These are phyloP conservation scores for Zalerion maritima DNA, from an alignment of 495 filamentous ascomycete genomes.

Conservation along the genomic window DNA sequence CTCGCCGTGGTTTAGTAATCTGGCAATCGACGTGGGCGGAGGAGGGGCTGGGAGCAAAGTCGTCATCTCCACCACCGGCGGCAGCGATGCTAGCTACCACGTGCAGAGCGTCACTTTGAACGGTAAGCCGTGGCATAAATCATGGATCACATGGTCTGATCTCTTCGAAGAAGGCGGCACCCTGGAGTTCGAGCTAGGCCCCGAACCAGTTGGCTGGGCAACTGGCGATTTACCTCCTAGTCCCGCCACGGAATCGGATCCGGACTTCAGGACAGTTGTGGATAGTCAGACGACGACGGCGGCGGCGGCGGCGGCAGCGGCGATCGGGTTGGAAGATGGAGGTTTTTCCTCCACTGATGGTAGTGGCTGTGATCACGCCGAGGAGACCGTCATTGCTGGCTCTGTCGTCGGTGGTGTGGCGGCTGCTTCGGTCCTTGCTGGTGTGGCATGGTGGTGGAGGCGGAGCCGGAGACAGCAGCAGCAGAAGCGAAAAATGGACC, in stretches of 20 bases:
- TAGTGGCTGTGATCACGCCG: too few relatives aligned
- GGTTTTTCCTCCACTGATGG: too few relatives aligned
- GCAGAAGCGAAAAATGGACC: too few relatives aligned
- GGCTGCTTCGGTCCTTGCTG: too few relatives aligned
- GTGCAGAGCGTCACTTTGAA: constrained; percentile 41
- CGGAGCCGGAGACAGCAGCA: too few relatives aligned
- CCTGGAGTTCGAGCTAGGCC: constrained; percentile 47
- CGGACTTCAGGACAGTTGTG: too few relatives aligned
- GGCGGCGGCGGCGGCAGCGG: too few relatives aligned
- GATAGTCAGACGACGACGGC: too few relatives aligned
- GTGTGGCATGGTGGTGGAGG: too few relatives aligned
- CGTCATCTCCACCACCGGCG: constrained; percentile 37
- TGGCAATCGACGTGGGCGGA: constrained; percentile 40
- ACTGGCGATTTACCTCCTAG: constrained; percentile 43
- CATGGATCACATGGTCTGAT: constrained; percentile 50
- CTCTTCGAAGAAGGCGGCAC: constrained; percentile 47
- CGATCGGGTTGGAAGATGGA: too few relatives aligned
- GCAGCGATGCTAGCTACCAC: constrained; percentile 32
- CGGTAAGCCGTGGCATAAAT: constrained; percentile 34
- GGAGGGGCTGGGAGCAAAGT: constrained; percentile 41
- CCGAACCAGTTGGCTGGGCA: constrained; percentile 37
- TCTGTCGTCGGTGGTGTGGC: too few relatives aligned
- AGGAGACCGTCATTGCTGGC: too few relatives aligned
- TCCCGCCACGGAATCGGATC: constrained; percentile 20
- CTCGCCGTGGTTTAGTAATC: constrained; percentile 45